phyloP scores from a whole-genome alignment of 495 filamentous ascomycete species.

The Penicillium soppii region DNA sequence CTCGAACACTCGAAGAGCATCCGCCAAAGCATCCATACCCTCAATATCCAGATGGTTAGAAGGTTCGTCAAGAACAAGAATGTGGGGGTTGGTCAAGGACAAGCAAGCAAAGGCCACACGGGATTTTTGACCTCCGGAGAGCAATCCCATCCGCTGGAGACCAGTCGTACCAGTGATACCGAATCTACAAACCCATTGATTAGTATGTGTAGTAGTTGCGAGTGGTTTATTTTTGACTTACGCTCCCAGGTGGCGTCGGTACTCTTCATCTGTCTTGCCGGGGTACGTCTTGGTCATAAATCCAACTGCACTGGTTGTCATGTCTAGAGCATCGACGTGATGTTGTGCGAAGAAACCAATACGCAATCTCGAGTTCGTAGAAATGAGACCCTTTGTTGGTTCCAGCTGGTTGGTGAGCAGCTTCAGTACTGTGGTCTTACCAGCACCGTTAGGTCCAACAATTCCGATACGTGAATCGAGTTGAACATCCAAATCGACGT shows the following conservation, averaged over 20 bases:
- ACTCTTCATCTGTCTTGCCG: conserved; percentile 92
- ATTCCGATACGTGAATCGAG: conserved; percentile 98
- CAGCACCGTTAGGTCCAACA: conserved; percentile 96
- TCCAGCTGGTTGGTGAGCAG: conserved; percentile 84
- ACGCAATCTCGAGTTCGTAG: conserved; percentile 79
- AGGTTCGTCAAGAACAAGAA: conserved; percentile 96
- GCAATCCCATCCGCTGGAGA: conserved; percentile 89
- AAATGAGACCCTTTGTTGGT: conserved; percentile 78
- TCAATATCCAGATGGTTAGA: conserved; percentile 99
- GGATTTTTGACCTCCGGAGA: conserved; percentile 98
- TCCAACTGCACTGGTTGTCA: conserved; percentile 81
- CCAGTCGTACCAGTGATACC: conserved; percentile 98
- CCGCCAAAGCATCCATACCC: conserved; percentile 93
- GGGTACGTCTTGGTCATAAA: conserved; percentile 95
- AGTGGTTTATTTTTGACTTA: conserved; percentile 25
- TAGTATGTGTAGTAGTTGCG: conserved; percentile 1
- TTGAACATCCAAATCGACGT: conserved; percentile 94
- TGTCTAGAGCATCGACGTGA: conserved; percentile 94
- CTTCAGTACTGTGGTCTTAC: conserved; percentile 96
- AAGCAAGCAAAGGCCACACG: conserved; percentile 96
- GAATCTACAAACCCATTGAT: conserved; percentile 54
- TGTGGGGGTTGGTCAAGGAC: conserved; percentile 89
- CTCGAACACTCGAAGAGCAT: conserved; percentile 81
- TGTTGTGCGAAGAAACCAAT: conserved; percentile 98
- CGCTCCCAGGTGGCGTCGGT: conserved; percentile 90